A percentile compares a stretch with the other conserved stretches of the same genome.
Conservation (phyloP, 179 eudicot species). For the Spinacia oleracea region DNA sequence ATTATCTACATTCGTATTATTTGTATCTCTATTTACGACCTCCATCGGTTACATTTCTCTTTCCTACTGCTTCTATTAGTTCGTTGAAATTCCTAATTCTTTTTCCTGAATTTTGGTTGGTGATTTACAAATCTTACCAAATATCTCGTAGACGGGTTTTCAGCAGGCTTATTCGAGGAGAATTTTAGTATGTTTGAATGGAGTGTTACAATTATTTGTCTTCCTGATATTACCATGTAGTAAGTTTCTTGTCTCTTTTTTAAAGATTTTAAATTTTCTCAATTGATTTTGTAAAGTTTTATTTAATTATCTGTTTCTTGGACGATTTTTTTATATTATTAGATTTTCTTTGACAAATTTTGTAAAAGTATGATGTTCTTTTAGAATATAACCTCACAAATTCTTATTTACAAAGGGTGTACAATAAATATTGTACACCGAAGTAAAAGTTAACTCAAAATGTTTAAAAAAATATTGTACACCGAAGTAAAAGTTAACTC, state of each 20-base stretch:
- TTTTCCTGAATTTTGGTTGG: background rate
- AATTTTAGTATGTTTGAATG: conserved; percentile 72
- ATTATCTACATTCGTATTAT: too few relatives aligned
- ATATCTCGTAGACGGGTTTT: conserved; percentile 89
- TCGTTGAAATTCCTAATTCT: background rate
- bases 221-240: conserved; percentile 76
- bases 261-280: conserved; percentile 40
- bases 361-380: background rate
- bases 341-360: background rate
- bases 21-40: too few relatives aligned
- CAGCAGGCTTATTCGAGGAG: conserved; percentile 87
- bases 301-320: background rate
- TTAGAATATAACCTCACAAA: background rate
- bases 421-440: too few relatives aligned
- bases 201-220: conserved; percentile 78
- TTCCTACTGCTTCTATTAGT: background rate
- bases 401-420: too few relatives aligned
- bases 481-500: too few relatives aligned
- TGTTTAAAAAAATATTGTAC: too few relatives aligned
- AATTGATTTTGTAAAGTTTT: background rate
- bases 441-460: too few relatives aligned
- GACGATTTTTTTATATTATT: background rate
- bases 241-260: conserved; percentile 24
- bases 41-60: too few relatives aligned
- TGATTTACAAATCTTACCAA: conserved; percentile 60